Evolutionary conservation across 345 rosid genomes (phyloP), one percentile per base, ranked within the genome.

Genomic region (Linum usitatissimum): DNA sequence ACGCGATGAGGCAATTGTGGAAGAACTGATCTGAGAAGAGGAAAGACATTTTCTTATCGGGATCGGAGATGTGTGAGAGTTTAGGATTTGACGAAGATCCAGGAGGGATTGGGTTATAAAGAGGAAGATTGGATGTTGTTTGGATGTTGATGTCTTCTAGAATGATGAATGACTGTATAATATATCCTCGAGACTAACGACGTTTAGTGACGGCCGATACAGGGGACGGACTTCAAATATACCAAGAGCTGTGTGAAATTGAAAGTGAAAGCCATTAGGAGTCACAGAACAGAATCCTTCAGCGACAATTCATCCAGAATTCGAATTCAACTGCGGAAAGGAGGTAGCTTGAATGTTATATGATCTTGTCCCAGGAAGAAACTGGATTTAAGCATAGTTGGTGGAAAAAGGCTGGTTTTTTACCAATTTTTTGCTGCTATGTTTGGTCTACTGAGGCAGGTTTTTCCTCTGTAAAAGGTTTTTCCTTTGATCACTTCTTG

Each of bases 1-100:
- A 70, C 15, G 80, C 6, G 1, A 83, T 63, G 74, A 93, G 77
- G 69, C 84, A 66, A 71, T 74, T 69, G 17, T 59, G 73, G 68
- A 84, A 90, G 64, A 86, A 66, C 28, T 78, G 69, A 56, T 93
- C 97, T 20, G 84, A 72, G 57, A 13, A 3, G 4, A 45, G 51
- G 17, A 64, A 13, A 10, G 57, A 30, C 72, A 68, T 68, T 28
- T 28, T 3, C 17, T 40, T 66, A 57, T 42, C 54, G 10, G 59
- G 23, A 55, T 5, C 23, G 9, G 19, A 4, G 21, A 34, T 1
- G 8, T 34, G 38, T 1, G 38, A 23, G 57, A n/a, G 15, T 21
- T 54, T 23, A 23, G 28, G 57, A 21, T 54, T 21, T 18, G 57
- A 18, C 57, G 57, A 19, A 21, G 28, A 54, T n/a, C 15, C 21